phyloP scores from a whole-genome alignment of 495 filamentous ascomycete species.

The Aspergillus bridgeri region DNA sequence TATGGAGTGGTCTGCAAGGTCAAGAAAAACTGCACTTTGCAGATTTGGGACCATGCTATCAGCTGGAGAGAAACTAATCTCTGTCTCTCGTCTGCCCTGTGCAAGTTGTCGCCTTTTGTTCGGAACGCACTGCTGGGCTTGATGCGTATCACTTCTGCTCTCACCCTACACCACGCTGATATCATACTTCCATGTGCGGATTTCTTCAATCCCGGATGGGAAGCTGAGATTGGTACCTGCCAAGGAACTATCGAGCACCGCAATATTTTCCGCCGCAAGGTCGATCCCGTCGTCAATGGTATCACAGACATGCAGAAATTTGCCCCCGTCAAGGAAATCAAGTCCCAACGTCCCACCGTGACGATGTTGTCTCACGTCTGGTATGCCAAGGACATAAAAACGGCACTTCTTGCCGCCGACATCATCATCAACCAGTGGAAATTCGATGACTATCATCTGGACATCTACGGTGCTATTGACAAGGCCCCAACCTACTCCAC shows the following conservation, averaged over 20 bases:
- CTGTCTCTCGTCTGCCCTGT: slow-evolving; percentile 57
- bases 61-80: slow-evolving; percentile 62
- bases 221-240: slow-evolving; percentile 61
- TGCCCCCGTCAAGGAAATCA: slow-evolving; percentile 55
- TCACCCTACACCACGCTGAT: slow-evolving; percentile 63
- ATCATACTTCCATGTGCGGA: slow-evolving; percentile 62
- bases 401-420: slow-evolving; percentile 58
- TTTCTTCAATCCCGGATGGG: slow-evolving; percentile 68
- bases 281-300: slow-evolving; percentile 67
- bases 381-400: slow-evolving; percentile 67
- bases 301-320: slow-evolving; percentile 66
- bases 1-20: slow-evolving; percentile 68
- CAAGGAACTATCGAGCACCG: slow-evolving; percentile 57
- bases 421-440: slow-evolving; percentile 66
- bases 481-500: slow-evolving; percentile 58
- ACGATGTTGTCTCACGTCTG: slow-evolving; percentile 64
- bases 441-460: slow-evolving; percentile 59
- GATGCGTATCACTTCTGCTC: slow-evolving; percentile 55
- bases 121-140: slow-evolving; percentile 53
- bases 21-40: slow-evolving; percentile 55
- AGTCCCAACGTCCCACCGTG: slow-evolving; percentile 55
- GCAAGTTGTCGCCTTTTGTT: slow-evolving; percentile 55
- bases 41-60: slow-evolving; percentile 69
- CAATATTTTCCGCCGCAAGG: slow-evolving; percentile 56
- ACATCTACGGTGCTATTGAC: slow-evolving; percentile 62